These are phyloP conservation scores for Coemansia sp. DNA, from an alignment of 192 early-diverging fungal species.

Conservation along the genomic window DNA sequence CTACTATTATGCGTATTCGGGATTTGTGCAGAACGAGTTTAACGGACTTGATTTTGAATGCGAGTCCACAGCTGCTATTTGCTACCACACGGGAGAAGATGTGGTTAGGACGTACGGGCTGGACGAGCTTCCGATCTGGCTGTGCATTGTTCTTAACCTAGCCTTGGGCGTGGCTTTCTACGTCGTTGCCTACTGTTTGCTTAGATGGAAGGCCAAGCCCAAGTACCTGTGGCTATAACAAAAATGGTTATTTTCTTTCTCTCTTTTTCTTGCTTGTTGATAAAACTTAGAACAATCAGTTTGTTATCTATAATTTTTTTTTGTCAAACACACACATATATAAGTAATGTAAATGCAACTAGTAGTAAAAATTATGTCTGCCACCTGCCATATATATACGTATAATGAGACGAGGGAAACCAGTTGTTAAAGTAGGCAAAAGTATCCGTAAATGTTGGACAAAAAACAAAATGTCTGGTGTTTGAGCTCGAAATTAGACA, in stretches of 20 bases:
- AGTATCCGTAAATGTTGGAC: too few species aligned
- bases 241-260: neutral
- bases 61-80: neutral
- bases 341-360: too few species aligned
- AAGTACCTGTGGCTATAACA: constrained; percentile 38
- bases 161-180: constrained; percentile 25
- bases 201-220: constrained; percentile 46
- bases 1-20: constrained; percentile 40
- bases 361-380: too few species aligned
- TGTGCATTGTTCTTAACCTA: constrained; percentile 22
- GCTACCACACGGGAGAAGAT: constrained; percentile 28
- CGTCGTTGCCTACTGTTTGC: constrained; percentile 20
- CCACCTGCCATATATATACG: too few species aligned
- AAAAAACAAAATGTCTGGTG: too few species aligned
- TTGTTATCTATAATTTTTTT: too few species aligned
- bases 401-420: too few species aligned
- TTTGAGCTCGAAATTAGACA: too few species aligned
- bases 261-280: too few species aligned
- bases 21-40: constrained; percentile 46
- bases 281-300: too few species aligned
- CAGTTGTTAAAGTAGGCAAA: too few species aligned
- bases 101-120: constrained; percentile 34
- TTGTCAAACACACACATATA: too few species aligned
- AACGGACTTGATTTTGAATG: constrained; percentile 34
- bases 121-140: constrained; percentile 23